Evolutionary conservation across 129 eudicot genomes (phyloP), one percentile per base, ranked within the genome.

Genomic region (Tanacetum coccineum): DNA sequence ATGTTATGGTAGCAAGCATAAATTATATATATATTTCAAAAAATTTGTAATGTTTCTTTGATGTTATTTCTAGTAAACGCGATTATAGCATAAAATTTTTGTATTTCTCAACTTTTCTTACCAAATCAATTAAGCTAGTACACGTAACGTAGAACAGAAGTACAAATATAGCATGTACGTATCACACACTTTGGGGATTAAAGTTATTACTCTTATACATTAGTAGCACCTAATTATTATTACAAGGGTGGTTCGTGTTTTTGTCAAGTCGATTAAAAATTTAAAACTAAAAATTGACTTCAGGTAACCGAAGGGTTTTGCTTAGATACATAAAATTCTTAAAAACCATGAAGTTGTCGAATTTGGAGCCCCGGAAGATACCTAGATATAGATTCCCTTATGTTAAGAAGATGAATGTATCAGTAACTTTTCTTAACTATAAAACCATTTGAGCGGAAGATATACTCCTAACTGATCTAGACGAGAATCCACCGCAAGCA

Each of bases 401-500:
- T 17, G 48, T 67, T 67, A 36, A 10, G 63, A 32, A 54, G 17
- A 68, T 39, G 13, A 26, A 68, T 53, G 52, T 68, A 18, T 8
- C 25, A 19, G 1, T 50, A 50, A 30, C 19, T 46, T 66, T 50
- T 50, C 9, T 66, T 25, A 66, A 21, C 71, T 50, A 50, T 15
- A 48, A 10, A 22, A 22, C 70, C 22, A 4, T 47, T 14, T 45
- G 9, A 48, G 9, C 18, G 25, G 58, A 66, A 15, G 50, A 30
- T 9, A 30, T 9, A 47, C 47, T 48, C 15, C 40, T 67, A 50
- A 12, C 10, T 66, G 8, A 66, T 49, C 20, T 25, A 47, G 45
- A 65, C 28, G 46, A 22, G 17, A 66, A 66, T 30, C 58, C 4
- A 14, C 60, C 48, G 49, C 49, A 66, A 50, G 59, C 59, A 50